These are phyloP conservation scores for Polytrichum commune DNA, from an alignment of 225 moss, liverwort and hornwort genomes.

Conservation along the genomic window DNA sequence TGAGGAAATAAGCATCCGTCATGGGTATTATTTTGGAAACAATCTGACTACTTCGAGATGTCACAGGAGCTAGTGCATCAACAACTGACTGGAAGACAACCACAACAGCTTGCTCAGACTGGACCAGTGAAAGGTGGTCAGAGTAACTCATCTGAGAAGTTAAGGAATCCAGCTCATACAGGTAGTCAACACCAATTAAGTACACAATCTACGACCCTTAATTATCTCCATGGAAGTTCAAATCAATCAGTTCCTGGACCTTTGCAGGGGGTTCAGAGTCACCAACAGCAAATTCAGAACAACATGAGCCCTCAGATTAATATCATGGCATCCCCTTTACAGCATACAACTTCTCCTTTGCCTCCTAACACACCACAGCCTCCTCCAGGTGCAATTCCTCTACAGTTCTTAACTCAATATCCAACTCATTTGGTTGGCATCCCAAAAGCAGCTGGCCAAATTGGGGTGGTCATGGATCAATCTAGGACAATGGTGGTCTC, in stretches of 20 bases:
- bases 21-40: not conserved
- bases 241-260: constrained; percentile 43
- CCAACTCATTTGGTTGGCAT: constrained; percentile 73
- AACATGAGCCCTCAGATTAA: constrained; percentile 51
- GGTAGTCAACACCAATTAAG: constrained; percentile 48
- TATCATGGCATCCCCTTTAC: constrained; percentile 55
- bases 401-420: constrained; percentile 75
- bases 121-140: constrained; percentile 48
- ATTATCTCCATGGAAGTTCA: constrained; percentile 46
- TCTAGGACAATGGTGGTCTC: constrained; percentile 43
- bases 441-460: constrained; percentile 67
- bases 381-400: constrained; percentile 49
- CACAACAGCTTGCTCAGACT: constrained; percentile 46
- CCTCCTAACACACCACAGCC: constrained; percentile 46
- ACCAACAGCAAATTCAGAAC: constrained; percentile 60
- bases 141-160: constrained; percentile 43
- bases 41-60: not conserved
- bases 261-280: constrained; percentile 43
- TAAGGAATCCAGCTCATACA: constrained; percentile 59
- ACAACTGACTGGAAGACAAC: constrained; percentile 65
- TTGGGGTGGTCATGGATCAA: constrained; percentile 50
- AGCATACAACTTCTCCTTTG: constrained; percentile 40
- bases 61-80: constrained; percentile 61
- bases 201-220: constrained; percentile 41
- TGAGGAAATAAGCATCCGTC: not conserved